phyloP scores from a whole-genome alignment of 805 yeast genomes.

The Kregervanrija delftensis region DNA sequence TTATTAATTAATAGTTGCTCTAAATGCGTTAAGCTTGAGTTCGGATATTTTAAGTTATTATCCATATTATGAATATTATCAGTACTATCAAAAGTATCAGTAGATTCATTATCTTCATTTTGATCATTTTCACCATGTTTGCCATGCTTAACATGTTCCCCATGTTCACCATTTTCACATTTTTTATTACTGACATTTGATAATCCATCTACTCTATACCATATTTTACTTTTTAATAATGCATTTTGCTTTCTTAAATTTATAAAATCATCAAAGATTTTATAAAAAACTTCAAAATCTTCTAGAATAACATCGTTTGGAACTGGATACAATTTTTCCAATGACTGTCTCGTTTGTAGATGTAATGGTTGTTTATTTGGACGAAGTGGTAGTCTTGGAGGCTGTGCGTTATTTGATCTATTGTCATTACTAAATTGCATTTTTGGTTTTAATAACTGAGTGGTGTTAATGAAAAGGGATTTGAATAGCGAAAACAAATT shows the following conservation, averaged over 20 bases:
- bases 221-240: conserved; percentile 19
- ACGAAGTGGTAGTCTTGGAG: not conserved
- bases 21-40: no score
- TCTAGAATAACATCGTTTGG: conserved; percentile 13
- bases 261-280: conserved; percentile 18
- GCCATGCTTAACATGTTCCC: no score
- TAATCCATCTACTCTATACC: conserved; percentile 18
- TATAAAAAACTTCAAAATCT: conserved; percentile 13
- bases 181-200: conserved; percentile 10
- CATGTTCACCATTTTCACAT: no score
- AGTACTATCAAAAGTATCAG: no score
- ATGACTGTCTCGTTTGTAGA: not conserved
- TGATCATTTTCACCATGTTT: no score
- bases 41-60: no score
- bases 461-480: not conserved
- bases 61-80: no score
- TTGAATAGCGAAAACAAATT: not conserved
- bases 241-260: conserved; percentile 15
- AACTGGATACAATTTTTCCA: conserved; percentile 1
- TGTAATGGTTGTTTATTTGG: conserved; percentile 5
- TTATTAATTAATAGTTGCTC: conserved; percentile 10
- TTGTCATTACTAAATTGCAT: not conserved
- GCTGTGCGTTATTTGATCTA: not conserved
- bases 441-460: not conserved
- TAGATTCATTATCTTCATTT: no score